Evolutionary conservation across 768 basidiomycete species (phyloP), one percentile per base, ranked within the genome.

Genomic region (Postia placenta): DNA sequence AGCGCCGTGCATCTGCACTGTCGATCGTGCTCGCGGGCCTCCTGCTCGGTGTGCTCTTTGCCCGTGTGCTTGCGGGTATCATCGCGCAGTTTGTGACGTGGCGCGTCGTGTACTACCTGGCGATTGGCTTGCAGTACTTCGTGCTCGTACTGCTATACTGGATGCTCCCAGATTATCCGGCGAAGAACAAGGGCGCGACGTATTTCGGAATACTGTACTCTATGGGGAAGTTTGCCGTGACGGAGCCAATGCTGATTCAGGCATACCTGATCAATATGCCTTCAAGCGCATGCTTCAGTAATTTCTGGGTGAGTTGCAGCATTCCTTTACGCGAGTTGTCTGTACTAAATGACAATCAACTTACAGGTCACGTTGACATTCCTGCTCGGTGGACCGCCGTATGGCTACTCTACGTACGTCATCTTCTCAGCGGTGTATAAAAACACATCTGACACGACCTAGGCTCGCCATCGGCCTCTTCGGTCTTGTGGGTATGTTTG

Each of bases 101-200:
- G 83, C 71, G 81, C 19, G 79, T 85, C 27, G 82, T 88, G 25
- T 92, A 89, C 60, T 91, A 82, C 66, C 70, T 89, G 64, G 78
- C 87, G 2, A 78, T 90, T 40, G 87, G 82, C 4, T 67, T 87
- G 14, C 91, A 92, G 60, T 67, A 53, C 48, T 47, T 75, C 22
- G 78, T 89, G 11, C 66, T 85, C 6, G 30, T 74, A 4, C 72
- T 84, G 20, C 67, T 81, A 36, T 92, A 85, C 59, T 63, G 79
- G 19, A 55, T 82, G 47, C 67, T 92, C n/a, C 90, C 90, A 1
- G 90, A 94, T 64, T 92, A 87, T 58, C 91, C 89, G 1, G 77
- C 84, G 11, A 91, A 87, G 62, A 85, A 86, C 60, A 64, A 59
- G 19, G 67, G 77, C 40, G 47, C 89, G 53, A 78, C 79, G 2